Conservation (phyloP, 2,329 filamentous ascomycete genomes). For the Davidsoniella australis region DNA sequence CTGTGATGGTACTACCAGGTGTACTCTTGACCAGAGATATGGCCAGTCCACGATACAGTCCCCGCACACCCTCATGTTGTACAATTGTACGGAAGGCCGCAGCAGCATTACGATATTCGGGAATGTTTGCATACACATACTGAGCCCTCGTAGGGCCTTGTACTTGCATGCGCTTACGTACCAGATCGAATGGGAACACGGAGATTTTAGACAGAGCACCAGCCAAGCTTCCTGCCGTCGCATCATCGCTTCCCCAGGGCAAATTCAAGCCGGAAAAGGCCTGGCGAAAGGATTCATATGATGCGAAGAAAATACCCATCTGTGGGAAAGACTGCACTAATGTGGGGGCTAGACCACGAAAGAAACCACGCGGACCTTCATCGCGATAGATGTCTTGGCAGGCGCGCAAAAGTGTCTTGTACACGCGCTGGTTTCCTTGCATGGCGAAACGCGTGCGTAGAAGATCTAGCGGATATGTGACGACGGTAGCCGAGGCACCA, state of each 20-base stretch:
- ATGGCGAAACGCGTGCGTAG: conserved; percentile 93
- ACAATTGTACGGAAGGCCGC: conserved; percentile 53
- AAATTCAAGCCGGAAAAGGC: conserved; percentile 37
- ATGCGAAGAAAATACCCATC: conserved; percentile 91
- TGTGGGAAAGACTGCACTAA: conserved; percentile 82
- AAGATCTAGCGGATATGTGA: conserved; percentile 85
- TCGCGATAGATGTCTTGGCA: conserved; percentile 54
- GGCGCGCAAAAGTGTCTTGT: conserved; percentile 51
- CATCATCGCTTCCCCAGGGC: conserved; percentile 65
- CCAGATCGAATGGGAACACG: conserved; percentile 84
- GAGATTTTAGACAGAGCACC: conserved; percentile 72
- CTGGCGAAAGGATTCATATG: conserved; percentile 61
- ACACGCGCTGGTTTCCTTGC: conserved; percentile 68
- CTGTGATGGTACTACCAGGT: conserved; percentile 78
- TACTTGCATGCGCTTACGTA: conserved; percentile 84
- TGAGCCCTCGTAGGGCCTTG: conserved; percentile 68
- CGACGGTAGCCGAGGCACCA: conserved; percentile 63
- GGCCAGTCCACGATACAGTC: conserved; percentile 72
- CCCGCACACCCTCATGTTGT: conserved; percentile 54
- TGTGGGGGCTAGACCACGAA: conserved; percentile 67
- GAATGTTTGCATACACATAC: conserved; percentile 80
- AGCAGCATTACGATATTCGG: conserved; percentile 55
- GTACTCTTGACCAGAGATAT: conserved; percentile 88
- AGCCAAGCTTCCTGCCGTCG: conserved; percentile 62
- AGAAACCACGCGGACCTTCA: conserved; percentile 70